phyloP scores from a whole-genome alignment of 2,329 filamentous ascomycete genomes.

The Neobulgaria alba region DNA sequence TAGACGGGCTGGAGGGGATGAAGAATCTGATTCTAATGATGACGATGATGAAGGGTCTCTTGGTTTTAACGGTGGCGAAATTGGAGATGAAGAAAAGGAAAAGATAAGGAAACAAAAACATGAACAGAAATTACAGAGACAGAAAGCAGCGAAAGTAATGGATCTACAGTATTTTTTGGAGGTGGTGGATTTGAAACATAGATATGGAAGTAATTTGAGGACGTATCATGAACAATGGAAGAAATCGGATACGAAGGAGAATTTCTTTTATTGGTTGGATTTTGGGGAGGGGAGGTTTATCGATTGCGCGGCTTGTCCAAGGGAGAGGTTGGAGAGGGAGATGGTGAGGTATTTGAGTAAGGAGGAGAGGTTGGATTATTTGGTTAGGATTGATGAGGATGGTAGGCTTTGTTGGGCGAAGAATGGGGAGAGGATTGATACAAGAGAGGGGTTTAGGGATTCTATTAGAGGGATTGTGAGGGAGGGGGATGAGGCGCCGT shows the following conservation, averaged over 20 bases:
- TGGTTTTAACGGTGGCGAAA: constrained; percentile 15
- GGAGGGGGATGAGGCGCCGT: constrained; percentile 49
- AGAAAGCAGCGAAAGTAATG: constrained; percentile 68
- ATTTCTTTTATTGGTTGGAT: constrained; percentile 93
- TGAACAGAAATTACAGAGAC: constrained; percentile 37
- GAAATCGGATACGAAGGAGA: constrained; percentile 64
- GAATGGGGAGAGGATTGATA: constrained; percentile 70
- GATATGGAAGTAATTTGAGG: constrained; percentile 75
- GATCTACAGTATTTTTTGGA: constrained; percentile 75
- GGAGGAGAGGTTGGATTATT: constrained; percentile 73
- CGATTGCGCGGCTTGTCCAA: constrained; percentile 62
- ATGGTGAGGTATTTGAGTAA: constrained; percentile 75
- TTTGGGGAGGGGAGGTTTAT: constrained; percentile 64
- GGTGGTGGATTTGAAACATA: constrained; percentile 80
- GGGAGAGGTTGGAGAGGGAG: constrained; percentile 67
- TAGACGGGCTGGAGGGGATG: constrained; percentile 62
- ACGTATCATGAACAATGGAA: constrained; percentile 84
- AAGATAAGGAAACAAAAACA: constrained; percentile 35
- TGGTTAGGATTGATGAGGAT: constrained; percentile 65
- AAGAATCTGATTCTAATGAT: constrained; percentile 28
- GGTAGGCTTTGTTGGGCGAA: constrained; percentile 83
- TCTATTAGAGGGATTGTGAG: constrained; percentile 68
- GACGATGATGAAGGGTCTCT: constrained; percentile 12
- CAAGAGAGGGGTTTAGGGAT: constrained; percentile 66
- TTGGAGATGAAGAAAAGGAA: constrained; percentile 30